Percentiles rank a stretch among this genome's conserved stretches.
Evolutionary conservation across 805 yeast species (phyloP).

Genomic region (Candida tammaniensis): DNA sequence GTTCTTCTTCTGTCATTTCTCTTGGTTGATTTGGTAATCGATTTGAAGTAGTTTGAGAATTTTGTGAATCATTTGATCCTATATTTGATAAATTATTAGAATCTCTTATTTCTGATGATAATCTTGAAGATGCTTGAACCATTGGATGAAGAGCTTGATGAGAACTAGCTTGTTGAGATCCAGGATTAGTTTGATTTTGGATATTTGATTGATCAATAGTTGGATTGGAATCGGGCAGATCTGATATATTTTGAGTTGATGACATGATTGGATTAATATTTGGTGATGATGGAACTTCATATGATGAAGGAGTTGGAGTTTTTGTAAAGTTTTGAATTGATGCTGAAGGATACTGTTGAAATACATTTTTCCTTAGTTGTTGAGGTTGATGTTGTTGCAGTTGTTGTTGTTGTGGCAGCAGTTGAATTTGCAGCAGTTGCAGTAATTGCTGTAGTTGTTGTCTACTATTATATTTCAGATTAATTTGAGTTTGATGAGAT

Average conservation of each 20-base stretch:
- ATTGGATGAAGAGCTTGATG: neutral
- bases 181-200: slow-evolving; percentile 3
- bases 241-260: slow-evolving; percentile 32
- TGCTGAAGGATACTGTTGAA: slow-evolving; percentile 13
- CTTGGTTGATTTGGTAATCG: slow-evolving; percentile 14
- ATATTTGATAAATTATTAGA: neutral
- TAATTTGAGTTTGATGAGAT: neutral
- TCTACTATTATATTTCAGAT: neutral
- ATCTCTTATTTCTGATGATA: slow-evolving; percentile 2
- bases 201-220: slow-evolving; percentile 21
- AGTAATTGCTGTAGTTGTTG: slow-evolving; percentile 1
- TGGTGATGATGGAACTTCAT: slow-evolving; percentile 42
- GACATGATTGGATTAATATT: slow-evolving; percentile 23
- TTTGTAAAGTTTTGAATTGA: slow-evolving; percentile 18
- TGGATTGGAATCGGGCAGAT: slow-evolving; percentile 39
- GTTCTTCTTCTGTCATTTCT: slow-evolving; percentile 57
- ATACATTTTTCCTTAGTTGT: slow-evolving; percentile 17
- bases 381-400: slow-evolving; percentile 16
- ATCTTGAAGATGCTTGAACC: slow-evolving; percentile 1
- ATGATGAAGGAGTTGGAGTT: slow-evolving; percentile 41
- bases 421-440: slow-evolving; percentile 1
- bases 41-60: neutral
- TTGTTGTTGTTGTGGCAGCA: slow-evolving; percentile 8
- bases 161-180: slow-evolving; percentile 7
- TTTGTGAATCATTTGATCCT: neutral